Evolutionary conservation across 257 asterid genomes (phyloP), one percentile per base, ranked within the genome.

Genomic region (Datura wrightii): DNA sequence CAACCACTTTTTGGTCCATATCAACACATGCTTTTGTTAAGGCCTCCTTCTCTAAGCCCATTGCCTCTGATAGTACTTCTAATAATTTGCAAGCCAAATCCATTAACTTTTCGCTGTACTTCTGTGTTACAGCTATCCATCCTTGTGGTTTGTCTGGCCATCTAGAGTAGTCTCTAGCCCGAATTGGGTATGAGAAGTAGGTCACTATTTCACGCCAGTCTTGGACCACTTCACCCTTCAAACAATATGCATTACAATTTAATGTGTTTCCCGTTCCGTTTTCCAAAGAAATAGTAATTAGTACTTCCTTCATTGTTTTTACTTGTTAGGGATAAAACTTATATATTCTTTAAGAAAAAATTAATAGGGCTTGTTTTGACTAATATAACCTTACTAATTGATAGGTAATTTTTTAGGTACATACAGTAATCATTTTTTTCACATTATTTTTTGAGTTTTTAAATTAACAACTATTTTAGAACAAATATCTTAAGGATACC

Each of bases 201-300:
- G 98, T 94, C 65, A 95, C 93, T 16, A 94, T 92, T 82, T 97
- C 98, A 0, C 99, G 94, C 99, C 99, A 97, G n/a, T 93, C 94
- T 83, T 93, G 92, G 41, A 94, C 98, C 0, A 60, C 91, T 86
- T 95, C 98, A 44, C 98, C 99, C 99, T 96, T 44, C 16, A 58
- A 76, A 62, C 9, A 41, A 11, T 5, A 78, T 24, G 50, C 46
- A 13, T 13, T 13, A 14, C 46, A 66, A 66, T 58, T 65, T 59
- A 59, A 8, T n/a, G 5, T 36, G 2, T 5, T 5, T n/a, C 36
- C 10, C 13, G 2, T 52, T 2, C 10, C 63, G 31, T 59, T 59
- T 24, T 24, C 31, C 31, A 24, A 24, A 24, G 31, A 24, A 24
- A 24, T 24, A 24, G 31, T 24, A 24, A 24, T 24, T 24, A 24